phyloP scores from a whole-genome alignment of 140 eudicot genomes.

The Senecio squalidus region DNA sequence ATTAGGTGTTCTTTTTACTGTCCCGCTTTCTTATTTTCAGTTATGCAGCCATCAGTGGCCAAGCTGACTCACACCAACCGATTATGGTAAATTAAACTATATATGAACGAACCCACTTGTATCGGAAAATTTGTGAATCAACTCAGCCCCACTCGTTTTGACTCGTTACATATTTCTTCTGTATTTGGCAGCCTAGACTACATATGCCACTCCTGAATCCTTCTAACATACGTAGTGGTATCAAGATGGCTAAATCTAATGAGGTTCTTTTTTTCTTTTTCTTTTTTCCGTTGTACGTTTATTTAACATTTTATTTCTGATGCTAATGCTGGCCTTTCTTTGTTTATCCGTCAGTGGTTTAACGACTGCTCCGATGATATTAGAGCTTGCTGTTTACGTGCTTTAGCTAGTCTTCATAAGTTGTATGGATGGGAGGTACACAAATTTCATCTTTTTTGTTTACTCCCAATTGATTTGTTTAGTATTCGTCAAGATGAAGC shows the following conservation, averaged over 20 bases:
- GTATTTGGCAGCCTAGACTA: conserved; percentile 26
- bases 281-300: neutral
- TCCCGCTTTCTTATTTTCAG: conserved; percentile 31
- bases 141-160: neutral
- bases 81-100: too few species aligned
- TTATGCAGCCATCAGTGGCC: conserved; percentile 85
- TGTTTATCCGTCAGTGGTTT: conserved; percentile 64
- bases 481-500: too few species aligned
- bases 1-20: neutral
- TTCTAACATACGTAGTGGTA: conserved; percentile 26
- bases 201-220: conserved; percentile 54
- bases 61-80: conserved; percentile 33
- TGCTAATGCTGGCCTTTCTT: neutral
- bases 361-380: conserved; percentile 74
- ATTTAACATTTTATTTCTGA: neutral
- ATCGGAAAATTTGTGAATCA: neutral
- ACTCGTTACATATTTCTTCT: neutral
- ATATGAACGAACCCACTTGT: conserved; percentile 13
- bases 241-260: conserved; percentile 76
- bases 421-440: conserved; percentile 90
- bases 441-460: neutral
- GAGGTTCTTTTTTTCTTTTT: conserved; percentile 56
- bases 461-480: neutral
- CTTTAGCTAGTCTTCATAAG: conserved; percentile 49
- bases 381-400: conserved; percentile 55